A percentile compares a stretch with the other conserved stretches of the same genome.
phyloP scores from a whole-genome alignment of 257 asterid genomes.

The Fraxinus quadrangulata region DNA sequence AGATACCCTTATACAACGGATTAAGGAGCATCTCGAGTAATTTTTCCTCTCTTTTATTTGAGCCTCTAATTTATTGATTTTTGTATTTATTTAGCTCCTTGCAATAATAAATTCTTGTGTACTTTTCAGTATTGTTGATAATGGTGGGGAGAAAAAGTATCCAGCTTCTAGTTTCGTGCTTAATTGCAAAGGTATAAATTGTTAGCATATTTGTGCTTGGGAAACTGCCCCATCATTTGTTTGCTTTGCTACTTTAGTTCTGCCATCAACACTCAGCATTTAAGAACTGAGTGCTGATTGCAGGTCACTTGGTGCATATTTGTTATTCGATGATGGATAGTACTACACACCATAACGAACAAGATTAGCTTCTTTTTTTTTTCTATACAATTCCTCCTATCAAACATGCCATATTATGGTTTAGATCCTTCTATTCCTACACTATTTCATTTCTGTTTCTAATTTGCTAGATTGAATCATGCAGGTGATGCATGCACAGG shows the following conservation, averaged over 20 bases:
- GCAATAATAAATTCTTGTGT: slow-evolving; percentile 1
- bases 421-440: not conserved
- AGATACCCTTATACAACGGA: slow-evolving; percentile 59
- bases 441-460: not conserved
- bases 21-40: slow-evolving; percentile 80
- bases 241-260: not conserved
- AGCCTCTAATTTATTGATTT: not conserved
- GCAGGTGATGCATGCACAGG: slow-evolving; percentile 96
- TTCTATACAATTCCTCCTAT: not conserved
- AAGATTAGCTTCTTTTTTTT: not conserved
- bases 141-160: slow-evolving; percentile 76
- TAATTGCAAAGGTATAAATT: slow-evolving; percentile 75
- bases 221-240: not conserved
- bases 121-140: slow-evolving; percentile 57
- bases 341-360: no score
- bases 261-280: not conserved
- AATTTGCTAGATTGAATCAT: slow-evolving; percentile 7
- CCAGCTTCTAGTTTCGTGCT: slow-evolving; percentile 73
- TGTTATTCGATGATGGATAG: not conserved
- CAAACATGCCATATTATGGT: not conserved
- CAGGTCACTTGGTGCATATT: not conserved
- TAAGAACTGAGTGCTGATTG: not conserved
- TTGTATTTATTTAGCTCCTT: slow-evolving; percentile 5
- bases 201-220: not conserved
- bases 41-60: slow-evolving; percentile 9